Evolutionary conservation across 2,329 filamentous ascomycete species (phyloP), one percentile per base, ranked within the genome.

Genomic region (Aureobasidium zeae): DNA sequence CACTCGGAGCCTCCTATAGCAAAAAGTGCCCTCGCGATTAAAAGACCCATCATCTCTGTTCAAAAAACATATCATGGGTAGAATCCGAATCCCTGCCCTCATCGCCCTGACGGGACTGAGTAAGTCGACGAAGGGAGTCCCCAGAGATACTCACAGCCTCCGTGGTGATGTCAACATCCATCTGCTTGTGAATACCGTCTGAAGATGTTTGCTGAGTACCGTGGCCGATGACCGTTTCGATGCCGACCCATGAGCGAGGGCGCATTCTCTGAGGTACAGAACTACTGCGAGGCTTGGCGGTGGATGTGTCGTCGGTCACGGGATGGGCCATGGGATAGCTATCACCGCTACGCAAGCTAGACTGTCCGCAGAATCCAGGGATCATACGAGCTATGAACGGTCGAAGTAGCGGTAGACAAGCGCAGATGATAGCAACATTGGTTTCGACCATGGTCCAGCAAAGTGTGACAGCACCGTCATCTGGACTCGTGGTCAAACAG

Each of bases 381-480:
- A 45, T 32, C 31, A 45, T 26, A 19, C 43, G 43, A 13, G 43
- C 32, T 20, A 45, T 45, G 16, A 45, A 36, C 2, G 43, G 43
- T 5, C 47, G 41, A 13, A 52, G 38, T 30, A 55, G 48, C 26
- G 54, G 56, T 11, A 58, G 51, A 42, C 54, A 57, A 15, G 52
- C 53, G 36, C 49, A 55, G 25, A 59, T 54, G 9, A 57, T 55
- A 25, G 51, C 51, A 10, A 54, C 41, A 38, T 56, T 56, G 9
- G 54, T 51, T 39, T 59, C 56, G 30, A 58, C 42, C 8, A 53
- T 42, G 11, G 54, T 55, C 53, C 54, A 58, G 9, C 52, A 52
- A 22, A 47, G 44, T n/a, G 31, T 37, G 10, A 45, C 46, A 29
- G 47, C 44, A 16, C 41, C 33, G 11, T 35, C 43, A 34, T 45